Evolutionary conservation across 352 stramenopile genomes (phyloP), one percentile per base, ranked within the genome.

Genomic region (Blastocystis sp.): DNA sequence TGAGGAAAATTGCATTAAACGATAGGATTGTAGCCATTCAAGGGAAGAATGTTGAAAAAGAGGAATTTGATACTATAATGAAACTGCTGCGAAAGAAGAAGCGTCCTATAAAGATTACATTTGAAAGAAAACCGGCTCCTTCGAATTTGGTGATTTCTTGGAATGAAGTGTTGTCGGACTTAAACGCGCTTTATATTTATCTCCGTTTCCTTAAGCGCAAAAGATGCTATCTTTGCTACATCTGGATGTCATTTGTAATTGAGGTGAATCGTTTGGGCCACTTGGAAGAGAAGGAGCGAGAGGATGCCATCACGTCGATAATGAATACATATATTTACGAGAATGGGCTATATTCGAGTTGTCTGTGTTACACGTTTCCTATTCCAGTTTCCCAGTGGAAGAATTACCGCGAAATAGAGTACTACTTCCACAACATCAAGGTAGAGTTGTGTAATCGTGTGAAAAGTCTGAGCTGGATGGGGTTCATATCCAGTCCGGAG

Each of bases 11-110:
- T 50, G 73, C 73, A 26, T 47, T 85, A n/a, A 39, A n/a, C 13
- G 73, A 85, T n/a, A n/a, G 73, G 16, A 30, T 85, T n/a, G 30
- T 85, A 37, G 16, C 73, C 20, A 41, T 85, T 64, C 73, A 85
- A 65, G 73, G 73, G 39, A 65, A 66, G 7, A 53, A 50, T 6
- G 50, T 85, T 6, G 39, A 65, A 37, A 53, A n/a, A 9, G 37
- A 66, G 8, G 47, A 65, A 24, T 85, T 85, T 37, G 26, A 30
- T 6, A 68, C 11, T 16, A 39, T 85, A 39, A 30, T 85, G 50
- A 41, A 55, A 7, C 34, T 69, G n/a, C 30, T 85, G 3, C 45
- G 45, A 24, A 66, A 50, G 30, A 85, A 85, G 50, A 85, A 85
- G 50, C 47, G 73, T 37, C 73, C 73, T 18, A 26, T 85, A 34